Evolutionary conservation across 116 monocot genomes (phyloP).

Genomic region (Trichopus zeylanicus): DNA sequence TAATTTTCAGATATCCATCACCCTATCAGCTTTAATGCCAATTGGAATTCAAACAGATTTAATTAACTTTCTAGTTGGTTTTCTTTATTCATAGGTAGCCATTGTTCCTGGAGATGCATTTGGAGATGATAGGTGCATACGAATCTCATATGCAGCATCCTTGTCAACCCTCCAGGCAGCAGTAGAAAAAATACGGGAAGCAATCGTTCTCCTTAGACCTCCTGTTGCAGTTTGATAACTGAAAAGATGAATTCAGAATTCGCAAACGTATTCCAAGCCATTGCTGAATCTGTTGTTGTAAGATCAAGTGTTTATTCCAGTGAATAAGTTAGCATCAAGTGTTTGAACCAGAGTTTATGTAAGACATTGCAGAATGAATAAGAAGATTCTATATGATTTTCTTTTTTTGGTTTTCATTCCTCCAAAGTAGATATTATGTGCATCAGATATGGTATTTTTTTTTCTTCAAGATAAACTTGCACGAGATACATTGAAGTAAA

Average conservation of each 20-base stretch:
- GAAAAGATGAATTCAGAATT: not conserved
- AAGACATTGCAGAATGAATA: not conserved
- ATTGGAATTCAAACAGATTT: too few relatives aligned
- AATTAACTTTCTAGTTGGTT: too few relatives aligned
- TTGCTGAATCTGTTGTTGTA: too few relatives aligned
- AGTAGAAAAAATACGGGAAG: conserved; percentile 58
- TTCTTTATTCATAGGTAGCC: conserved; percentile 51
- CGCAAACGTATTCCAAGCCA: too few relatives aligned
- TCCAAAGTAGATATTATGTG: too few relatives aligned
- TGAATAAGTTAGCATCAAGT: too few relatives aligned
- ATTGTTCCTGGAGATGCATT: conserved; percentile 87
- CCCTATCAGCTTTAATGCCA: too few relatives aligned
- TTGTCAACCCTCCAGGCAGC: conserved; percentile 54
- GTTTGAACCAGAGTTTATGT: not conserved
- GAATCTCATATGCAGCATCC: conserved; percentile 83
- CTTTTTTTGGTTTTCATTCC: not conserved
- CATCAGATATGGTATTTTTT: too few relatives aligned
- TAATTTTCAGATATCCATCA: not conserved
- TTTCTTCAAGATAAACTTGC: too few relatives aligned
- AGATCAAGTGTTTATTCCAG: not conserved
- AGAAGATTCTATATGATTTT: not conserved
- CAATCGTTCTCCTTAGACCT: conserved; percentile 33
- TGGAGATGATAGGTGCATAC: conserved; percentile 76
- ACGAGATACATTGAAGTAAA: too few relatives aligned
- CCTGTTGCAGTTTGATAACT: conserved; percentile 32